These are phyloP conservation scores for Mortierella polycephala DNA, from an alignment of 371 early-diverging fungal species.

Conservation along the genomic window DNA sequence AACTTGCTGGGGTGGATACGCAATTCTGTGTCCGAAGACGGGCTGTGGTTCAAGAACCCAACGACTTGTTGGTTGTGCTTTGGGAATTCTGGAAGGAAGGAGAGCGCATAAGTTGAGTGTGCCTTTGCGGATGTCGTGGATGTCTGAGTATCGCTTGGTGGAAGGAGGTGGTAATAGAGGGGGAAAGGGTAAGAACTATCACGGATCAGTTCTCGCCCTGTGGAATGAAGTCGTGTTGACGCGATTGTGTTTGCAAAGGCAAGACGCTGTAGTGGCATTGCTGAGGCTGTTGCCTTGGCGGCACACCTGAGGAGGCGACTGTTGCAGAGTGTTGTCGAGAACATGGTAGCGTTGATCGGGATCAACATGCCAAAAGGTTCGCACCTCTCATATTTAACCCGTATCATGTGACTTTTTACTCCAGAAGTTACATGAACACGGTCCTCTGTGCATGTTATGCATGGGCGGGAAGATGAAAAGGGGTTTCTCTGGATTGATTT, in stretches of 20 bases:
- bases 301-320: background rate
- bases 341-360: background rate
- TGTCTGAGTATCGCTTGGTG: background rate
- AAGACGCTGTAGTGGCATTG: conserved; percentile 1
- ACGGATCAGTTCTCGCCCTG: conserved; percentile 18
- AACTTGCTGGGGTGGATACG: conserved; percentile 32
- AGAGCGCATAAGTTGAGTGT: conserved; percentile 30
- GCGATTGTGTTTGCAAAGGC: conserved; percentile 5
- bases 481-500: conserved; percentile 7
- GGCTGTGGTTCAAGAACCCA: conserved; percentile 24
- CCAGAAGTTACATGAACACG: background rate
- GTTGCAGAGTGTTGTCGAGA: background rate
- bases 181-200: conserved; percentile 48
- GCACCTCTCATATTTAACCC: too few relatives aligned
- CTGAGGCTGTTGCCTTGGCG: background rate
- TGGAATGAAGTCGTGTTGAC: conserved; percentile 12
- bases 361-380: too few relatives aligned
- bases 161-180: conserved; percentile 32
- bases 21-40: background rate
- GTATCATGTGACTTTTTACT: background rate
- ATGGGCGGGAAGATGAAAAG: background rate
- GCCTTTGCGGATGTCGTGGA: background rate
- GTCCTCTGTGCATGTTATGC: background rate
- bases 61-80: conserved; percentile 31
- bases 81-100: conserved; percentile 41